Percentiles rank a stretch among this genome's conserved stretches.
phyloP scores from a whole-genome alignment of 2,329 filamentous ascomycete genomes.

The Aspergillus uvarum region DNA sequence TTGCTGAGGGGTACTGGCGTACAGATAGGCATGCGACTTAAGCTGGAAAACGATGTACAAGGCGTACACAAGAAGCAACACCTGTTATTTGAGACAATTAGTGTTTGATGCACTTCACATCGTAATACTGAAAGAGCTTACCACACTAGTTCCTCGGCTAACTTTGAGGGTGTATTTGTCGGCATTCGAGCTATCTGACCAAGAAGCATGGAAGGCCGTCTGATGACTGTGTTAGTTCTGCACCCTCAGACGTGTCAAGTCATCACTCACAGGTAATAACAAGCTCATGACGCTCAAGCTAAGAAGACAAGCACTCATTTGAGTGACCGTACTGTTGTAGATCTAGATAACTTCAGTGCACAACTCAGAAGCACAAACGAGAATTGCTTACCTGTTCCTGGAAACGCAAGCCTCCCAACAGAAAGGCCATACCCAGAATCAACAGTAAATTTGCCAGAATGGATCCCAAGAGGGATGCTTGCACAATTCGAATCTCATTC shows the following conservation, averaged over 20 bases:
- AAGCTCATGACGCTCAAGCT: constrained; percentile 89
- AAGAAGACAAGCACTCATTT: constrained; percentile 92
- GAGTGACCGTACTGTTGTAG: constrained; percentile 92
- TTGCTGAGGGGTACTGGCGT: constrained; percentile 86
- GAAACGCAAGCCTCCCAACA: constrained; percentile 80
- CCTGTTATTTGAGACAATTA: constrained; percentile 39
- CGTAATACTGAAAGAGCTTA: constrained; percentile 43
- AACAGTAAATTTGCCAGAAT: constrained; percentile 85
- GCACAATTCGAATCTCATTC: constrained; percentile 85
- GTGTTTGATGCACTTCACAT: too few species aligned
- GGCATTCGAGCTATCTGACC: constrained; percentile 61
- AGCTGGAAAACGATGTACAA: constrained; percentile 87
- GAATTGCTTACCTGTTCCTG: constrained; percentile 68
- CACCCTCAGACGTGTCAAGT: too few species aligned
- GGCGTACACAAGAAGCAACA: constrained; percentile 77
- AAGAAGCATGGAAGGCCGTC: constrained; percentile 91
- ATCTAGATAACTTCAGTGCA: constrained; percentile 51
- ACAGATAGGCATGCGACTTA: constrained; percentile 88
- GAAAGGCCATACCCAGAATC: constrained; percentile 88
- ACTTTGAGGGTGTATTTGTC: constrained; percentile 75
- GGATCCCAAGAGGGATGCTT: constrained; percentile 84
- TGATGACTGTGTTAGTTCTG: constrained; percentile 30
- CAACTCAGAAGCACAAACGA: neutral
- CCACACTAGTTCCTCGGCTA: constrained; percentile 84
- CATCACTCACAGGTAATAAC: constrained; percentile 67